phyloP scores from a whole-genome alignment of 2,329 filamentous ascomycete species.

The Aspergillus transmontanensis region DNA sequence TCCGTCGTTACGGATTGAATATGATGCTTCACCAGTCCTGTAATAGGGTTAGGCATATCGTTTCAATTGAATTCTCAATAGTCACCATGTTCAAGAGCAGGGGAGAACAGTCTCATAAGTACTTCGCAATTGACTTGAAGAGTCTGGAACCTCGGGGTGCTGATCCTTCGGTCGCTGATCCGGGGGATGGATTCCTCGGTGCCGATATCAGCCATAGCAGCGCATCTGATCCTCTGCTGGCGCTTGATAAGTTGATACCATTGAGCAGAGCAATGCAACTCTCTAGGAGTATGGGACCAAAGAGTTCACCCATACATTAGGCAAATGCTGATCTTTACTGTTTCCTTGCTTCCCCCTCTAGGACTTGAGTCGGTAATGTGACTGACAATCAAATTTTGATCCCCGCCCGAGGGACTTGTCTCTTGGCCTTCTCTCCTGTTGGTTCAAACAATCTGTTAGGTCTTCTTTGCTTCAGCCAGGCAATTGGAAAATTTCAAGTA shows the following conservation, averaged over 20 bases:
- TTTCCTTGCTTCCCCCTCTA: background rate
- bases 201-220: background rate
- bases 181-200: conserved; percentile 1
- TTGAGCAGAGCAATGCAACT: background rate
- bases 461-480: background rate
- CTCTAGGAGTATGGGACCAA: background rate
- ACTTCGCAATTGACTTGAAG: background rate
- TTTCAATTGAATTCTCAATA: background rate
- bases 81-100: no score
- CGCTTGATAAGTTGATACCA: background rate
- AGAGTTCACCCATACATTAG: background rate
- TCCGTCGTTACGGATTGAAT: background rate
- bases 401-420: background rate
- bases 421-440: background rate
- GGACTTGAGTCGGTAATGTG: background rate
- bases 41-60: background rate
- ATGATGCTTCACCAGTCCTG: background rate
- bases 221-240: background rate
- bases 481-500: background rate
- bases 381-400: background rate
- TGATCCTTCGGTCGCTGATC: conserved; percentile 17
- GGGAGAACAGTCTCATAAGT: background rate
- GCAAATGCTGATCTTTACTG: background rate
- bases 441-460: background rate
- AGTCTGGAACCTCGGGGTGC: conserved; percentile 16